Evolutionary conservation across 2,329 filamentous ascomycete genomes (phyloP), one percentile per base, ranked within the genome.

Genomic region (Diplodia corticola): DNA sequence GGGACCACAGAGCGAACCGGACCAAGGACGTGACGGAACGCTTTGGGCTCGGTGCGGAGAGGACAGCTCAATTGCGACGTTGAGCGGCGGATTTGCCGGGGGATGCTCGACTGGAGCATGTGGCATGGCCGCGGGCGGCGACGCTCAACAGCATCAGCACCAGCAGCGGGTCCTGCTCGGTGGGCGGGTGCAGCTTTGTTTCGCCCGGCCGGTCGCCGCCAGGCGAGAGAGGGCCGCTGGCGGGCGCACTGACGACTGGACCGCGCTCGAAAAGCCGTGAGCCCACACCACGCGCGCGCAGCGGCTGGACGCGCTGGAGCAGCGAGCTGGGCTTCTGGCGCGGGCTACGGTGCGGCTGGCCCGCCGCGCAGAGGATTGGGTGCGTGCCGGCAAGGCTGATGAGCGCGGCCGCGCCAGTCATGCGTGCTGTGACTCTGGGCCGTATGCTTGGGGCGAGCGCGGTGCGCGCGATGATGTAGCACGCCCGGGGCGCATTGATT

Each of bases 381-480:
- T 37, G 51, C 51, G 51, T 17, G 30, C 51, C 35, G 51, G 50
- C 50, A 53, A 55, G 51, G 51, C 51, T 55, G 51, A 55, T 55
- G 51, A 55, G 51, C n/a, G 51, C 51, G 30, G 51, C n/a, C 24
- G 57, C 57, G 24, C 57, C 44, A 46, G 28, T 61, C 24, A 61
- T 46, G 57, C 57, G 28, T 12, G 57, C 28, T 17, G 57, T 61
- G 57, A 4, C 28, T 2, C 22, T 24, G 37, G 33, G 30, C 30
- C 35, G 20, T 33, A 37, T 20, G 24, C 26, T 24, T 24, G 33
- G n/a, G 24, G 13, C 20, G 57, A 28, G 10, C 22, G 40, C 44
- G 35, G 44, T 49, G 57, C 57, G 57, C 57, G 57, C 57, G 57
- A 61, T 61, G 57, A 61, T 61, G 44, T 61, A 61, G 57, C 40